Conservation (phyloP, 179 eudicot genomes). For the Camellia oleifera region DNA sequence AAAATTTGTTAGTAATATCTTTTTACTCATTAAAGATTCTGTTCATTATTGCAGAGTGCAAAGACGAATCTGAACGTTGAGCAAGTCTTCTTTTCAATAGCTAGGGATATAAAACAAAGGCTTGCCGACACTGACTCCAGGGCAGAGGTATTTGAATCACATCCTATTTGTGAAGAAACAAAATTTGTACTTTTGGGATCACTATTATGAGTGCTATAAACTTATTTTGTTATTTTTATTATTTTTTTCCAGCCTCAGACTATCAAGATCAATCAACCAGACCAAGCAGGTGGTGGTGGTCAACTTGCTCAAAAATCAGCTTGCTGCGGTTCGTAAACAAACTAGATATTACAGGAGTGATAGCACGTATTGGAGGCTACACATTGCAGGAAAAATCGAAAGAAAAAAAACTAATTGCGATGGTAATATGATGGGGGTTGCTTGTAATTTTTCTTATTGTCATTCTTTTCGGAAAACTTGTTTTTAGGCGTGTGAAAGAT, state of each 20-base stretch:
- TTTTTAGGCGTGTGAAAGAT: slow-evolving; percentile 47
- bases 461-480: slow-evolving; percentile 37
- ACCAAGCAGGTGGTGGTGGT: slow-evolving; percentile 38
- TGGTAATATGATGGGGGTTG: slow-evolving; percentile 33
- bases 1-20: not conserved
- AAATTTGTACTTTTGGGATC: not conserved
- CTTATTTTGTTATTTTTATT: no score
- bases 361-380: not conserved
- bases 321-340: slow-evolving; percentile 59
- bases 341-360: slow-evolving; percentile 9
- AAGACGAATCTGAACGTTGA: slow-evolving; percentile 85
- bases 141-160: slow-evolving; percentile 49
- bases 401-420: slow-evolving; percentile 22
- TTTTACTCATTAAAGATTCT: not conserved
- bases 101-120: slow-evolving; percentile 85
- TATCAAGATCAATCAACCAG: slow-evolving; percentile 58
- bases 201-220: no score
- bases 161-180: not conserved
- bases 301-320: slow-evolving; percentile 60
- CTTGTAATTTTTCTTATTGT: slow-evolving; percentile 48
- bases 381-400: slow-evolving; percentile 20
- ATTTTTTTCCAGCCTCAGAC: slow-evolving; percentile 46
- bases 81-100: slow-evolving; percentile 88
- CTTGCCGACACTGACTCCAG: slow-evolving; percentile 74
- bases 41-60: slow-evolving; percentile 59